Conservation (phyloP, 495 filamentous ascomycete species). For the Penicillium paradoxum region DNA sequence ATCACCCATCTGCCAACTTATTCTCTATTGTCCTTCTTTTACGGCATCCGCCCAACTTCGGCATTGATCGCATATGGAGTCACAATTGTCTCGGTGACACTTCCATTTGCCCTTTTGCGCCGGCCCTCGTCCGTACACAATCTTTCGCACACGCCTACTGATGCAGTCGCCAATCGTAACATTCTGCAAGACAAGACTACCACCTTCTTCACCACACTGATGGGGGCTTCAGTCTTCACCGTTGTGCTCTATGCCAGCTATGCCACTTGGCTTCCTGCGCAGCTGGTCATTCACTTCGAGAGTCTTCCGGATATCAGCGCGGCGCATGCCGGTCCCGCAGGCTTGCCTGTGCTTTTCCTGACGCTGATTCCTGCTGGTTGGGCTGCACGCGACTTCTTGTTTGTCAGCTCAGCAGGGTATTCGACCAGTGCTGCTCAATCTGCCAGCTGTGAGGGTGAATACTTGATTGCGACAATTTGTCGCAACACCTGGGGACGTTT, state of each 20-base stretch:
- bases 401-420: conserved; percentile 58
- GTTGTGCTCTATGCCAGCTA: conserved; percentile 59
- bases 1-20: conserved; percentile 67
- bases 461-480: conserved; percentile 53
- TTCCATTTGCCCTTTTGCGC: conserved; percentile 69
- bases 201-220: conserved; percentile 55
- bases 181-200: conserved; percentile 64
- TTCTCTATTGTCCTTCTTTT: conserved; percentile 69
- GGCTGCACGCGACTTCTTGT: conserved; percentile 68
- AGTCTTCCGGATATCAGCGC: conserved; percentile 58
- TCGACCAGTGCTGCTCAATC: conserved; percentile 44
- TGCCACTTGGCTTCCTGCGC: conserved; percentile 58
- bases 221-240: conserved; percentile 64
- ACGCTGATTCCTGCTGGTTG: conserved; percentile 60
- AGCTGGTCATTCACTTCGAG: conserved; percentile 65
- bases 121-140: conserved; percentile 58
- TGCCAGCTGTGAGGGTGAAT: conserved; percentile 54
- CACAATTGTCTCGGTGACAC: conserved; percentile 58
- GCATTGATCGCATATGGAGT: conserved; percentile 53
- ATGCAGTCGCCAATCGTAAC: conserved; percentile 55
- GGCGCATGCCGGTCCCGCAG: conserved; percentile 53
- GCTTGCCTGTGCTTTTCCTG: conserved; percentile 43
- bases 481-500: conserved; percentile 48
- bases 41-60: conserved; percentile 56
- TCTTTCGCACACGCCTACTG: conserved; percentile 39